A percentile compares a stretch with the other conserved stretches of the same genome.
Evolutionary conservation across 495 filamentous ascomycete genomes (phyloP).

Genomic region (Physcia stellaris): DNA sequence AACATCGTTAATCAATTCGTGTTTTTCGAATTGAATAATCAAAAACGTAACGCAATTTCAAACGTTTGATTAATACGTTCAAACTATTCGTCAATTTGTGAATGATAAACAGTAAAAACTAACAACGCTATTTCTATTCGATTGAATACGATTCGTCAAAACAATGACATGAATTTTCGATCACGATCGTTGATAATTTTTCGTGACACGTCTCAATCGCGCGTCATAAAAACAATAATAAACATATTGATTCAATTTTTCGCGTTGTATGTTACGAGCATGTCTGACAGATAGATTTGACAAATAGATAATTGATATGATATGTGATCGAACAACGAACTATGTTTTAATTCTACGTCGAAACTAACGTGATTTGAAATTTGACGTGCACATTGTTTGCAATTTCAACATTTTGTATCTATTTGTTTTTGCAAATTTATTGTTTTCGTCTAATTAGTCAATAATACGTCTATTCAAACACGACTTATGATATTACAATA

Average conservation of each 20-base stretch:
- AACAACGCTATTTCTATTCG: background rate
- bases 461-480: no score
- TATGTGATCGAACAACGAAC: no score
- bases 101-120: conserved; percentile 8
- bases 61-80: conserved; percentile 11
- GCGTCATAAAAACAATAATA: background rate
- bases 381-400: no score
- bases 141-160: conserved; percentile 2
- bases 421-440: no score
- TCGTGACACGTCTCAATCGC: conserved; percentile 1
- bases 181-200: conserved; percentile 2
- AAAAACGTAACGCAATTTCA: conserved; percentile 9
- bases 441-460: no score
- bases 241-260: conserved; percentile 2
- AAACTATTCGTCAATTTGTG: conserved; percentile 11
- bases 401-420: no score
- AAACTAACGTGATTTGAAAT: no score
- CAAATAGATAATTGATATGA: no score
- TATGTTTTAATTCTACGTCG: no score
- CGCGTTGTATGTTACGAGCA: no score
- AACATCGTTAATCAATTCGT: background rate
- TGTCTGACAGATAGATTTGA: no score
- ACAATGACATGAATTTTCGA: conserved; percentile 1
- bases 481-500: no score
- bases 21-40: background rate